Percentiles rank a stretch among this genome's conserved stretches.
Evolutionary conservation across 345 rosid genomes (phyloP).

Genomic region (Citrus hindsii): DNA sequence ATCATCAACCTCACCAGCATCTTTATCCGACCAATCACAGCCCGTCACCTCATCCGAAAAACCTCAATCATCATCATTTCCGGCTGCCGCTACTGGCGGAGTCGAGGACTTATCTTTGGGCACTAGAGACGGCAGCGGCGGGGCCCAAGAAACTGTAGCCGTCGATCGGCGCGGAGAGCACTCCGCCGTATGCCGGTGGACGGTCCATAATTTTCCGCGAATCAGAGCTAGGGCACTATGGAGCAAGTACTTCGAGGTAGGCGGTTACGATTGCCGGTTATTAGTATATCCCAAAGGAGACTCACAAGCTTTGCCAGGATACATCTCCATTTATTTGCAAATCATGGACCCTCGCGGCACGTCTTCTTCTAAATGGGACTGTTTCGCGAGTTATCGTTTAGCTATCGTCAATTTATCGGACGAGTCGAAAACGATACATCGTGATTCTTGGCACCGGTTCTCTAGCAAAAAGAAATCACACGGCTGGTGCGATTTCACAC

Average conservation of each 20-base stretch:
- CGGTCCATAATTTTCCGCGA: slow-evolving; percentile 73
- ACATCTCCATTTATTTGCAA: slow-evolving; percentile 87
- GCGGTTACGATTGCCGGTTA: slow-evolving; percentile 96
- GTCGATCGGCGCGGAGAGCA: slow-evolving; percentile 81
- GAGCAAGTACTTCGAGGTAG: slow-evolving; percentile 98
- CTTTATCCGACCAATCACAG: slow-evolving; percentile 44
- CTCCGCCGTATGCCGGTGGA: slow-evolving; percentile 90
- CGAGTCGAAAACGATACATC: slow-evolving; percentile 84
- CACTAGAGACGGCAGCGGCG: slow-evolving; percentile 69
- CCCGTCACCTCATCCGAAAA: slow-evolving; percentile 41
- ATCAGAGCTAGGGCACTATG: slow-evolving; percentile 87
- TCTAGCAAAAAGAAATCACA: slow-evolving; percentile 96
- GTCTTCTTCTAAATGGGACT: slow-evolving; percentile 86
- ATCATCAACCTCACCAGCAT: neutral
- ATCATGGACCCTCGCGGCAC: slow-evolving; percentile 97
- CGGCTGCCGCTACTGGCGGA: slow-evolving; percentile 36
- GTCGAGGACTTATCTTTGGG: slow-evolving; percentile 53
- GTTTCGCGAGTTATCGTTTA: slow-evolving; percentile 94
- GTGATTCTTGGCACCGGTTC: slow-evolving; percentile 98
- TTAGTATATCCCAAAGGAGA: slow-evolving; percentile 94
- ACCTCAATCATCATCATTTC: slow-evolving; percentile 37
- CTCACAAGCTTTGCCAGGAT: slow-evolving; percentile 92
- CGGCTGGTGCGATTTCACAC: slow-evolving; percentile 99
- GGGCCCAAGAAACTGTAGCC: slow-evolving; percentile 73
- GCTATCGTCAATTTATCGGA: slow-evolving; percentile 73